phyloP scores from a whole-genome alignment of 352 stramenopile species.

The Phytophthora cryptogea region DNA sequence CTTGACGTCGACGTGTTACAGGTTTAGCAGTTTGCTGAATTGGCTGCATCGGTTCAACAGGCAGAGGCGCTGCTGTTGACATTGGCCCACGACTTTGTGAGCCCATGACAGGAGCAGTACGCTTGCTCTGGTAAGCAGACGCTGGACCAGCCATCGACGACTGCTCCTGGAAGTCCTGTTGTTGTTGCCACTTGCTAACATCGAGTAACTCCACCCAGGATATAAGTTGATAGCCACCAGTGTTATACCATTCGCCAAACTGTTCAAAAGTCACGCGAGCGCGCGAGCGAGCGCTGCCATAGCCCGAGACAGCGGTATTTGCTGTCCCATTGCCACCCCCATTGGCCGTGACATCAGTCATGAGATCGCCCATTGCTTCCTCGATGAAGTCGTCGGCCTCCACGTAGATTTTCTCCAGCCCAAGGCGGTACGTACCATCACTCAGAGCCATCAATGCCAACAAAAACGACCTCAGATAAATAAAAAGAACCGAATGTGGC shows the following conservation, averaged over 20 bases:
- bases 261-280: constrained; percentile 89
- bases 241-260: constrained; percentile 92
- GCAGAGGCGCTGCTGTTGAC: constrained; percentile 35
- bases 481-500: constrained; percentile 82
- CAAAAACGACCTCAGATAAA: constrained; percentile 86
- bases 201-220: constrained; percentile 89
- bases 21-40: constrained; percentile 60
- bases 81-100: constrained; percentile 58
- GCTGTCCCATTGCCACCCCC: constrained; percentile 39
- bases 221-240: constrained; percentile 76
- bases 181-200: constrained; percentile 81
- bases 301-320: constrained; percentile 48
- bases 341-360: constrained; percentile 74
- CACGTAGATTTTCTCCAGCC: constrained; percentile 86
- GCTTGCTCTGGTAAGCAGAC: constrained; percentile 38
- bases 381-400: constrained; percentile 88
- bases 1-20: constrained; percentile 65
- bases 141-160: constrained; percentile 31
- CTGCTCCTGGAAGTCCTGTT: constrained; percentile 71
- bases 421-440: constrained; percentile 79
- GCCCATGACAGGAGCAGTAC: constrained; percentile 39
- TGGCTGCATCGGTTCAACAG: constrained; percentile 62
- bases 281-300: constrained; percentile 66
- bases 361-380: constrained; percentile 85
- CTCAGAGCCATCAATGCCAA: constrained; percentile 87